Base-by-base conservation (phyloP, 345 rosid genomes). In the Populus deltoides region DNA sequence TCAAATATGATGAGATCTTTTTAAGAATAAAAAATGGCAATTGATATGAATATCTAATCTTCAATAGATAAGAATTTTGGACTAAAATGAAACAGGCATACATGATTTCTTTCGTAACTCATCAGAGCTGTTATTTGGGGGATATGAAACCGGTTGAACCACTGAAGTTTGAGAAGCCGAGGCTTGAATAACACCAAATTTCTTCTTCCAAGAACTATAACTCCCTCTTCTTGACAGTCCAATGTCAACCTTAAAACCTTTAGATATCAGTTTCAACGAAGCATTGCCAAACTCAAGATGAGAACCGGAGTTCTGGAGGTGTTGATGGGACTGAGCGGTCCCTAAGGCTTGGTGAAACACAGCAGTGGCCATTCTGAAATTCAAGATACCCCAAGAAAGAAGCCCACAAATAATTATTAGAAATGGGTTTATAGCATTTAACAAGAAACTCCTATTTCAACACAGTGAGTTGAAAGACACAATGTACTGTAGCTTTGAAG, bases 311-410 rank as follows among this genome's bases (percentile, higher is more conserved):
- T 51, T 83, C 53, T 80, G 75, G 35, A 85, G 81, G 55, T 76
- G 83, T 68, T 62, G 76, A 41, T 75, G 86, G 79, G 80, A 77
- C 55, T 84, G 88, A 68, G 84, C 68, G 69, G 85, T 83, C 75
- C 84, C 84, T 20, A 83, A 27, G 43, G 90, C 74, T 82, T 86
- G 92, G 81, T 89, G 85, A 74, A 89, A 88, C 62, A 78, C 84
- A 82, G 91, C 82, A 73, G 83, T 81, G 53, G 91, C 90, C 97
- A 93, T 93, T 80, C 97, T 91, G 92, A 70, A 78, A 74, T 59
- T 69, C 41, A 63, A 77, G 25, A 70, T 17, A 74, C 47, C 71
- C 25, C 16, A 53, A 20, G 51, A 45, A 45, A 12, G 17, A 45
- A 45, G 51, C 63, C 63, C 63, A 10, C 29, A 59, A n/a, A 59